phyloP scores from a whole-genome alignment of 2,329 filamentous ascomycete species.

The Colletotrichum graminicola region DNA sequence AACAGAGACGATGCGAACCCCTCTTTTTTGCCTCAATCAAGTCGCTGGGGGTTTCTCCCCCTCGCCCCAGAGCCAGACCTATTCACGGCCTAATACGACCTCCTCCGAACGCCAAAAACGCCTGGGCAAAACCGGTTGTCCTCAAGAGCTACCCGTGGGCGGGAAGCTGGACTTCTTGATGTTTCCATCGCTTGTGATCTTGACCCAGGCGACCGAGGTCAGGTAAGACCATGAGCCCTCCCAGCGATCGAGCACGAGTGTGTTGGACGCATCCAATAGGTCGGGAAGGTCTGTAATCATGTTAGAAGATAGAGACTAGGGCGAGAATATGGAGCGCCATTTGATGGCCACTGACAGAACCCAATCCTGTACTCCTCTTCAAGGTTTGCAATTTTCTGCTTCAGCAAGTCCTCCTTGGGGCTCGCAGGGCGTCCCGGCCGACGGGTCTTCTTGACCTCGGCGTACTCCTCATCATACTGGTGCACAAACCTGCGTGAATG shows the following conservation, averaged over 20 bases:
- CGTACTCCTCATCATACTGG: conserved; percentile 79
- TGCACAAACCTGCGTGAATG: conserved; percentile 68
- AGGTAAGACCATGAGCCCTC: conserved; percentile 87
- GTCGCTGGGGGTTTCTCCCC: neutral
- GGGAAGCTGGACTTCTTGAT: conserved; percentile 83
- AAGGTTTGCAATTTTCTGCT: conserved; percentile 76
- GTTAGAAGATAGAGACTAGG: neutral
- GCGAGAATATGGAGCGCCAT: neutral
- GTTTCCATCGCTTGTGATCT: conserved; percentile 74
- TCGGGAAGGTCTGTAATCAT: conserved; percentile 70
- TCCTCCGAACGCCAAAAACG: conserved; percentile 37
- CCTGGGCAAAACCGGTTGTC: neutral
- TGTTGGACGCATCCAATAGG: conserved; percentile 74
- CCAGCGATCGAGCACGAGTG: conserved; percentile 78
- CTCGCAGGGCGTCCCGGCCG: conserved; percentile 84
- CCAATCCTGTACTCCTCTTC: conserved; percentile 85
- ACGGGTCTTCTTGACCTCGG: conserved; percentile 73
- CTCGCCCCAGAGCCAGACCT: neutral
- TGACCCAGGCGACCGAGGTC: conserved; percentile 80
- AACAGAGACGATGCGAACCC: conserved; percentile 14
- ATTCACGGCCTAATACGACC: neutral
- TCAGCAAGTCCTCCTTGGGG: conserved; percentile 81
- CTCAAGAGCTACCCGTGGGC: conserved; percentile 59
- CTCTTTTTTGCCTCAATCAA: neutral
- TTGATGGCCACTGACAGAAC: conserved; percentile 71